Evolutionary conservation across 1,284 basidiomycete genomes (phyloP), one percentile per base, ranked within the genome.

Genomic region (Irpex sp.): DNA sequence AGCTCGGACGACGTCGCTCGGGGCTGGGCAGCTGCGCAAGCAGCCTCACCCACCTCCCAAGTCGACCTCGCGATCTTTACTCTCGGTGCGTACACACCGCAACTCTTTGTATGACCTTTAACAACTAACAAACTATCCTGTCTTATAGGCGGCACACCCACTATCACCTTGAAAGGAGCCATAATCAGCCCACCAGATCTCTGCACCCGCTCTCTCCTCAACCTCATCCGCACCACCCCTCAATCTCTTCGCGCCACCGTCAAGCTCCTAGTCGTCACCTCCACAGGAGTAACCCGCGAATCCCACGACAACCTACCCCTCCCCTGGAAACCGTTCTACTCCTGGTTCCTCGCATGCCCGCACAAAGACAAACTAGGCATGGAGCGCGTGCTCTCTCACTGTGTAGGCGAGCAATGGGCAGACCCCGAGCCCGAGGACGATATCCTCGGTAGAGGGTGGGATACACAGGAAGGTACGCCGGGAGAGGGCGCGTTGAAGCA

Each of bases 321-420:
- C 33, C 66, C 73, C 1, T 65, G 86, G 36, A 83, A 81, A 65
- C 78, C 77, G 0, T 0, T 89, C 0, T 87, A 86, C 70, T 65
- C 69, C 5, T 76, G 72, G 61, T 55, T 81, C 49, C 75, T 87
- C 43, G 47, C 67, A 1, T 63, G 47, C 0, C 80, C 84, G 2
- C 86, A 86, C 68, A 73, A 68, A 26, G 87, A 89, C 73, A 90
- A 89, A 70, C 61, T 82, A 50, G 85, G 82, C 4, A 70, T 76
- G 39, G 88, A 90, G 71, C 76, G 80, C 31, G 70, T 80, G 1
- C 59, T 84, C 7, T 74, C 77, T 0, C 72, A 86, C 61, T 76
- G 75, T 61, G 73, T 80, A 0, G 85, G 83, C 1, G 77, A 77
- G 75, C 61, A 68, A 0, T 87, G 84, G 84, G 51, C 68, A 4